Percentiles rank a stretch among this genome's conserved stretches.
Evolutionary conservation across 192 early-diverging fungal species (phyloP).

Genomic region (Mortierella hygrophila): DNA sequence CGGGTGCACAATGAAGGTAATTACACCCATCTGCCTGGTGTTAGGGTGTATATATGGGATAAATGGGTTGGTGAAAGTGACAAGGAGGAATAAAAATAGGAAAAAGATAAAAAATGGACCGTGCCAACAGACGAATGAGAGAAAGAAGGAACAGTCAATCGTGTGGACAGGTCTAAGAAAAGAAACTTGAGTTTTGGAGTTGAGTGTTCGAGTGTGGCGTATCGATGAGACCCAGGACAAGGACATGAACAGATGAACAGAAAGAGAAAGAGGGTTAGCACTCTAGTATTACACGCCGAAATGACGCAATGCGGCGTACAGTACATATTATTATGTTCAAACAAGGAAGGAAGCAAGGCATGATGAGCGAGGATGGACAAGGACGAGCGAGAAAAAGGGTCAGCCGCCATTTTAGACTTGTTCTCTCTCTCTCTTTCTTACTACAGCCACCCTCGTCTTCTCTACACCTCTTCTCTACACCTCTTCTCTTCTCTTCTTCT

Average conservation of each 20-base stretch:
- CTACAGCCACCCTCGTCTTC: not conserved
- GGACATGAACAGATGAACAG: not conserved
- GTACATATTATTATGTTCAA: not conserved
- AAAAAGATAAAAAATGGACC: too few species aligned
- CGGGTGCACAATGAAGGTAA: too few species aligned
- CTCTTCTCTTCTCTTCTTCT: slow-evolving; percentile 4
- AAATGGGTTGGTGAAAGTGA: too few species aligned
- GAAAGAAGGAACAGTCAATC: too few species aligned
- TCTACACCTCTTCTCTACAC: not conserved
- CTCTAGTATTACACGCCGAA: too few species aligned
- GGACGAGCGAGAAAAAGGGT: too few species aligned
- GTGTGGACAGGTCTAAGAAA: not conserved
- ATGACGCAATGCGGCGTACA: not conserved
- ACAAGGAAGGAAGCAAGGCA: not conserved
- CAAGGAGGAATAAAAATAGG: too few species aligned
- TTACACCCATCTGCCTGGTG: too few species aligned
- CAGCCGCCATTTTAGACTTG: not conserved
- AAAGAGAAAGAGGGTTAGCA: not conserved
- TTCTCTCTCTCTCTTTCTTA: not conserved
- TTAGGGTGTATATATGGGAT: too few species aligned
- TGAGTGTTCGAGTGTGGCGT: not conserved
- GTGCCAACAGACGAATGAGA: too few species aligned
- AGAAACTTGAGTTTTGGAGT: not conserved
- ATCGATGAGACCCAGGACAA: not conserved
- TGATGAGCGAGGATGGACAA: not conserved